Evolutionary conservation across 2,329 filamentous ascomycete species (phyloP), one percentile per base, ranked within the genome.

Genomic region (Mollisia scopiformis): DNA sequence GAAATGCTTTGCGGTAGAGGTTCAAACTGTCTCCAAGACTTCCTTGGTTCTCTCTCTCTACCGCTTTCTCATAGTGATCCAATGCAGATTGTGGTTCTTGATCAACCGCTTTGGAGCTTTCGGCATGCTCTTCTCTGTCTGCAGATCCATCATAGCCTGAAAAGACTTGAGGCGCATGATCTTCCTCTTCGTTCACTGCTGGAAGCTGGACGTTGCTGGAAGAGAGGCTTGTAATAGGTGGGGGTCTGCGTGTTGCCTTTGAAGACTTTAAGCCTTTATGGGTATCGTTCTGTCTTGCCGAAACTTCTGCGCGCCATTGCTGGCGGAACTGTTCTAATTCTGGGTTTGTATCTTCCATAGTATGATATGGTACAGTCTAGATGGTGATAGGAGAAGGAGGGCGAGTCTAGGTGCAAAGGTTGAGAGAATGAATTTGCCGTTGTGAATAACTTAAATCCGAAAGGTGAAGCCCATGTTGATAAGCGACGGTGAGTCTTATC

Each of bases 11-110:
- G 50, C 95, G 87, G 75, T 99, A 99, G 54, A 96, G 83, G 66
- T 85, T 87, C 58, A 99, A 75, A 73, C 94, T 98, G 65, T 98
- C 94, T 5, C 93, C 93, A 54, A 98, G 81, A 64, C 87, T 95
- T 0, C 95, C 95, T 69, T 90, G 86, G 0, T 83, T 85, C 77
- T 99, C 95, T 75, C 88, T 93, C 76, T 96, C 90, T 58, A 97
- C 93, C 3, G 94, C 95, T 73, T 86, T 87, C 74, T 98, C 95
- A 71, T 95, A 98, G 75, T 97, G 91, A 69, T 98, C 95, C 16
- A 99, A 77, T 0, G 95, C 95, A 11, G 93, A 91, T 23, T 81
- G 79, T 4, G 90, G 90, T 68, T 89, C 84, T 55, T 61, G 76
- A 11, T 30, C 61, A 21, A 21, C 47, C 11, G 49, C 28, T 16